These are phyloP conservation scores for Calophaca sinica DNA, from an alignment of 306 rosid genomes.

Conservation along the genomic window DNA sequence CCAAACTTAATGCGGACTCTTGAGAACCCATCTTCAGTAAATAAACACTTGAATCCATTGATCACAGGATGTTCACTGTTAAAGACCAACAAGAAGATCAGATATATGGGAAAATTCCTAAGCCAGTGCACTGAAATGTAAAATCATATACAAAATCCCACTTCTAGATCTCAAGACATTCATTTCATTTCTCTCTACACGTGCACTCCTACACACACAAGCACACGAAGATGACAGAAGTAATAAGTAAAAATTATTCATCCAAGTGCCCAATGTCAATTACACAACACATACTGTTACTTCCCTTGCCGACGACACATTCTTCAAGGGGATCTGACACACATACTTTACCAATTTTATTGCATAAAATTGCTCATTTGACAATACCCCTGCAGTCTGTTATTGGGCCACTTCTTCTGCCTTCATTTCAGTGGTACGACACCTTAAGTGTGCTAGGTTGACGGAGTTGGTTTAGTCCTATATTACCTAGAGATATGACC, in stretches of 20 bases:
- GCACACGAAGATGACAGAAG: too few relatives aligned
- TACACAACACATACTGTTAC: too few relatives aligned
- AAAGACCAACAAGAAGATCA: slow-evolving; percentile 37
- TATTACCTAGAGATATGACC: too few relatives aligned
- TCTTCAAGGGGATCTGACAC: not conserved
- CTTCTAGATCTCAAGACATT: not conserved
- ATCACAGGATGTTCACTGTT: slow-evolving; percentile 72
- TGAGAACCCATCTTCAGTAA: slow-evolving; percentile 69
- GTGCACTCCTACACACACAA: slow-evolving; percentile 7
- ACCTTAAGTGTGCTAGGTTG: too few relatives aligned
- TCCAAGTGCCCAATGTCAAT: too few relatives aligned
- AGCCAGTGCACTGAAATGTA: slow-evolving; percentile 12
- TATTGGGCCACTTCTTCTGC: too few relatives aligned
- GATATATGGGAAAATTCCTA: not conserved
- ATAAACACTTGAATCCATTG: slow-evolving; percentile 81
- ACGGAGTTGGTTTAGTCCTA: too few relatives aligned
- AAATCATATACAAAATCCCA: not conserved
- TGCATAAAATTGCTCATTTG: not conserved
- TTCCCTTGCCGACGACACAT: too few relatives aligned
- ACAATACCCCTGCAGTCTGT: not conserved
- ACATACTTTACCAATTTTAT: not conserved
- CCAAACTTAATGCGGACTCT: slow-evolving; percentile 54
- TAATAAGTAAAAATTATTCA: too few relatives aligned
- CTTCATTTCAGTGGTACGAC: too few relatives aligned
- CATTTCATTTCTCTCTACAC: slow-evolving; percentile 27